Conservation (phyloP, 805 yeast genomes). For the Zygotorulaspora sp. region DNA sequence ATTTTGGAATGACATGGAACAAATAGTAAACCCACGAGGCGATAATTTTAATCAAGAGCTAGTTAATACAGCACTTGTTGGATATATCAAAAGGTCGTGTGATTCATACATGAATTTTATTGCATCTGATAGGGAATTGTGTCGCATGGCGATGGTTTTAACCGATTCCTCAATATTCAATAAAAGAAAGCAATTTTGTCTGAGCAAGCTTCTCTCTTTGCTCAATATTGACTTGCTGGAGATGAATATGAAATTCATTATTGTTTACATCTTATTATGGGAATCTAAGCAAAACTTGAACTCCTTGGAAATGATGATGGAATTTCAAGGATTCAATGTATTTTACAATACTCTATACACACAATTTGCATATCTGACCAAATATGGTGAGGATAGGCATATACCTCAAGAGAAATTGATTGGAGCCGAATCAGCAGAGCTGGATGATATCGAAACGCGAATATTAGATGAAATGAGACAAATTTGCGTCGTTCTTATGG, state of each 20-base stretch:
- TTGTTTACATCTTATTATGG: slow-evolving; percentile 42
- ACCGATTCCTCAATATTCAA: slow-evolving; percentile 37
- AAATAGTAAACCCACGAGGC: slow-evolving; percentile 17
- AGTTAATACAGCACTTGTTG: slow-evolving; percentile 29
- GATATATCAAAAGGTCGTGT: slow-evolving; percentile 26
- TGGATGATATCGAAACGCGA: slow-evolving; percentile 29
- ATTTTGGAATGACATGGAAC: slow-evolving; percentile 32
- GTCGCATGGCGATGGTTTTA: slow-evolving; percentile 35
- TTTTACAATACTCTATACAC: slow-evolving; percentile 41
- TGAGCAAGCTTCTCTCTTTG: slow-evolving; percentile 47
- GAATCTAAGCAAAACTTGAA: slow-evolving; percentile 42
- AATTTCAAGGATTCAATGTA: slow-evolving; percentile 49
- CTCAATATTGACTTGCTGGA: slow-evolving; percentile 37
- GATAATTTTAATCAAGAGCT: slow-evolving; percentile 10
- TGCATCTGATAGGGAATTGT: slow-evolving; percentile 33
- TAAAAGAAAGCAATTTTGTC: slow-evolving; percentile 41
- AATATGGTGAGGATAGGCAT: slow-evolving; percentile 26
- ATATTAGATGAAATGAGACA: slow-evolving; percentile 37
- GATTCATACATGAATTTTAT: slow-evolving; percentile 28
- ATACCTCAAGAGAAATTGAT: slow-evolving; percentile 10
- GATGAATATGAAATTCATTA: slow-evolving; percentile 38
- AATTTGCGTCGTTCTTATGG: slow-evolving; percentile 44
- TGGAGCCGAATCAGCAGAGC: slow-evolving; percentile 7
- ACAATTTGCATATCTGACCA: slow-evolving; percentile 33
- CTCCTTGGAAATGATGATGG: slow-evolving; percentile 44